Evolutionary conservation across 768 basidiomycete genomes (phyloP), one percentile per base, ranked within the genome.

Genomic region (Neoboletus subvelutipes): DNA sequence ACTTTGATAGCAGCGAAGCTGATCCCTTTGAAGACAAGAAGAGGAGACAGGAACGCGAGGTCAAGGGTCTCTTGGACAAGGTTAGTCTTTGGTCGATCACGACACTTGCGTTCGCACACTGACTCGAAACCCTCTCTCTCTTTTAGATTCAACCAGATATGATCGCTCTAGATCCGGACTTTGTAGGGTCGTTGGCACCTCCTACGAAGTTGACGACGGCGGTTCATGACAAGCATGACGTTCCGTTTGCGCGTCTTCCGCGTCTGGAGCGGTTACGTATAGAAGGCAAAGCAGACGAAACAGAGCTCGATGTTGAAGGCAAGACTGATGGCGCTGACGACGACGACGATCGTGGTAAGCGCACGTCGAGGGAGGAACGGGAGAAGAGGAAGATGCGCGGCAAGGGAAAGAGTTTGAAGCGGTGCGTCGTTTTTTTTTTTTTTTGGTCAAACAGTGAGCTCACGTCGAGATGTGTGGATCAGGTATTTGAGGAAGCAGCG

Each of bases 11-110:
- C 56, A 71, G 80, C 15, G 97, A 98, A 71, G 92, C 93, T 0
- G 95, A 99, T 82, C 94, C 95, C 3, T 98, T 90, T 75, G 96
- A 99, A 73, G 83, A 87, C 66, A 85, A 82, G 71, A 86, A 84
- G 59, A 80, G 89, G 22, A 75, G 94, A 55, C 80, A 91, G 53
- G 97, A 98, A 75, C 80, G 91, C 55, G 97, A 98, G 72, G 93
- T 98, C 65, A 87, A 90, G 70, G 82, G 79, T 43, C 81, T 99
- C 13, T 75, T 99, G 58, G 96, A 99, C 71, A 95, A 96, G 81
- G 88, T 88, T 22, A 9, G 73, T 60, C 12, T 20, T 26, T 17
- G 15, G 10, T 8, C 22, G 8, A 26, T n/a, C 29, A 3, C 37
- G 8, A 20, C n/a, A 2, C 15, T 1, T 28, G 5, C n/a, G 15